Conservation (phyloP, 2,329 filamentous ascomycete species). For the Hypoxylon sp. region DNA sequence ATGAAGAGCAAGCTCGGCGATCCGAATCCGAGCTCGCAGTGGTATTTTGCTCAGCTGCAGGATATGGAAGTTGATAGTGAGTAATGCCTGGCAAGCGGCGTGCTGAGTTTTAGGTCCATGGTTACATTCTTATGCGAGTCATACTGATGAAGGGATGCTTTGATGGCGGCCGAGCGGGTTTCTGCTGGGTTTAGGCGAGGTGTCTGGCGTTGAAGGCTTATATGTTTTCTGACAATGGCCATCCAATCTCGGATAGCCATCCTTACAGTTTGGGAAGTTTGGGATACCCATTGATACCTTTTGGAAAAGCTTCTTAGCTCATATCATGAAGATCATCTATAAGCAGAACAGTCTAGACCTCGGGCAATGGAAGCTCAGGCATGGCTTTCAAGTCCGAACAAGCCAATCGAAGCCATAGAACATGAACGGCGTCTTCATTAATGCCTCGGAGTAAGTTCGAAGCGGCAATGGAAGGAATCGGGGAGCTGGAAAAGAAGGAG, state of each 20-base stretch:
- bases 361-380: no score
- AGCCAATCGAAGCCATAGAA: no score
- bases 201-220: constrained; percentile 20
- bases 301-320: neutral
- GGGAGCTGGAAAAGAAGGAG: no score
- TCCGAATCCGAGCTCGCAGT: constrained; percentile 32
- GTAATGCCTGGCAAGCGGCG: neutral
- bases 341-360: no score
- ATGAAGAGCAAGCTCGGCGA: constrained; percentile 41
- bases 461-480: no score
- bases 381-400: no score
- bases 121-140: neutral
- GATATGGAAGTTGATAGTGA: constrained; percentile 8
- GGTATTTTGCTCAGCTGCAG: constrained; percentile 44
- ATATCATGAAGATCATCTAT: no score
- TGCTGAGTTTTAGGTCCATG: neutral
- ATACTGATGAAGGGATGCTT: neutral
- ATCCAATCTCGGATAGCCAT: neutral
- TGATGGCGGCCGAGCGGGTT: neutral
- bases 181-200: constrained; percentile 26
- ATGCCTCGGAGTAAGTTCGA: no score
- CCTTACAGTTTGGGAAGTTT: neutral
- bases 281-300: constrained; percentile 13
- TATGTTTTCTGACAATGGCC: neutral
- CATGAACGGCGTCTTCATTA: no score